These are phyloP conservation scores for Agroathelia rolfsii DNA, from an alignment of 1,284 basidiomycete species.

Conservation along the genomic window DNA sequence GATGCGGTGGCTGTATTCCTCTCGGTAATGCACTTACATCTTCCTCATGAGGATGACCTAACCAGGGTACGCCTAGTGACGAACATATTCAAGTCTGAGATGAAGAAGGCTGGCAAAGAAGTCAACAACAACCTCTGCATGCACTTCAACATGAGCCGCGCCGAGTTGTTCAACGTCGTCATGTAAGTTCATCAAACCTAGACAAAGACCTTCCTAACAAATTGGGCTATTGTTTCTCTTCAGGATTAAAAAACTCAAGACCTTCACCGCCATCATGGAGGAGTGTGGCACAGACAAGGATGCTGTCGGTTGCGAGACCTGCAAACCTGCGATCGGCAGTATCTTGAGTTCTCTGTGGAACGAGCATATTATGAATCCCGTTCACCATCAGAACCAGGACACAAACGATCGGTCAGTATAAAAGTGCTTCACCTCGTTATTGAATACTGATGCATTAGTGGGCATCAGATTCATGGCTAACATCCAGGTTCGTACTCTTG, in stretches of 20 bases:
- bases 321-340: constrained; percentile 61
- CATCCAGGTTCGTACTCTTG: too few species aligned
- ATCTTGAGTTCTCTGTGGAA: constrained; percentile 65
- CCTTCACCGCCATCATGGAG: constrained; percentile 47
- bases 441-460: constrained; percentile 11
- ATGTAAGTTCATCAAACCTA: constrained; percentile 31
- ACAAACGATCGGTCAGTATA: constrained; percentile 46
- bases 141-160: constrained; percentile 61
- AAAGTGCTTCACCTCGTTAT: background rate
- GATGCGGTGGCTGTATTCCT: constrained; percentile 67
- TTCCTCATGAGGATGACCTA: constrained; percentile 30
- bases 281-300: constrained; percentile 38
- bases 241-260: constrained; percentile 54
- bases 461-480: constrained; percentile 52
- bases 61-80: constrained; percentile 36
- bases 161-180: constrained; percentile 61
- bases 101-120: constrained; percentile 58
- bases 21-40: constrained; percentile 43
- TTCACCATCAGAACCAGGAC: constrained; percentile 63
- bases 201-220: background rate
- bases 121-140: constrained; percentile 56
- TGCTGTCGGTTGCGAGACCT: constrained; percentile 63
- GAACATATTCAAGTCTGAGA: constrained; percentile 48
- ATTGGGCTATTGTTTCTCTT: too few species aligned
- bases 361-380: constrained; percentile 56